A percentile compares a stretch with the other conserved stretches of the same genome.
Evolutionary conservation across 2,329 filamentous ascomycete genomes (phyloP).

Genomic region (Dothideomycetes sp.): DNA sequence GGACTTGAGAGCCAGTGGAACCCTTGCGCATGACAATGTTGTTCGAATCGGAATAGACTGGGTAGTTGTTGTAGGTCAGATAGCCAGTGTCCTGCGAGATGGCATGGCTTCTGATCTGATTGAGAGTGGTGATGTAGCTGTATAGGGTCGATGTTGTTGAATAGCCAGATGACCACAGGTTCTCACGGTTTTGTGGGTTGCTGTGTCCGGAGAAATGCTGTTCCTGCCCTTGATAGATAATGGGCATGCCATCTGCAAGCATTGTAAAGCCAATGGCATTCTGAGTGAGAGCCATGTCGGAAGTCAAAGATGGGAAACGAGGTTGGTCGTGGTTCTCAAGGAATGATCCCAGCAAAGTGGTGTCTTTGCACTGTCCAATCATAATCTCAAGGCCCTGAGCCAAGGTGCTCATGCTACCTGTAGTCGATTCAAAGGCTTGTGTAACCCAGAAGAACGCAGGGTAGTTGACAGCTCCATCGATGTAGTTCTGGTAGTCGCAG

Average conservation of each 20-base stretch:
- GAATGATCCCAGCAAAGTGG: conserved; percentile 26
- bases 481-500: conserved; percentile 29
- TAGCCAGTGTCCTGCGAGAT: conserved; percentile 28
- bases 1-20: conserved; percentile 25
- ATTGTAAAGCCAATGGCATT: conserved; percentile 28
- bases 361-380: conserved; percentile 25
- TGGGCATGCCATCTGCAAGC: conserved; percentile 31
- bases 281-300: conserved; percentile 25
- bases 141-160: conserved; percentile 29
- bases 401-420: conserved; percentile 27
- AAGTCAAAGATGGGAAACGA: conserved; percentile 26
- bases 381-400: conserved; percentile 22
- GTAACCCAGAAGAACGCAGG: conserved; percentile 29
- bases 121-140: conserved; percentile 27
- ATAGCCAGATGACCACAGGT: conserved; percentile 28
- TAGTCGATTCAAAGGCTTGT: conserved; percentile 23
- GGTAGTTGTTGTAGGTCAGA: conserved; percentile 28
- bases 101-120: conserved; percentile 32
- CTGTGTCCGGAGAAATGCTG: conserved; percentile 26
- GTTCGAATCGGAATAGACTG: conserved; percentile 32
- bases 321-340: conserved; percentile 31
- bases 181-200: conserved; percentile 24
- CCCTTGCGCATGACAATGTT: conserved; percentile 37
- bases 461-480: conserved; percentile 35
- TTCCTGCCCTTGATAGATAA: conserved; percentile 32